phyloP scores from a whole-genome alignment of 2,329 filamentous ascomycete species.

The Tolypocladium amazonense region DNA sequence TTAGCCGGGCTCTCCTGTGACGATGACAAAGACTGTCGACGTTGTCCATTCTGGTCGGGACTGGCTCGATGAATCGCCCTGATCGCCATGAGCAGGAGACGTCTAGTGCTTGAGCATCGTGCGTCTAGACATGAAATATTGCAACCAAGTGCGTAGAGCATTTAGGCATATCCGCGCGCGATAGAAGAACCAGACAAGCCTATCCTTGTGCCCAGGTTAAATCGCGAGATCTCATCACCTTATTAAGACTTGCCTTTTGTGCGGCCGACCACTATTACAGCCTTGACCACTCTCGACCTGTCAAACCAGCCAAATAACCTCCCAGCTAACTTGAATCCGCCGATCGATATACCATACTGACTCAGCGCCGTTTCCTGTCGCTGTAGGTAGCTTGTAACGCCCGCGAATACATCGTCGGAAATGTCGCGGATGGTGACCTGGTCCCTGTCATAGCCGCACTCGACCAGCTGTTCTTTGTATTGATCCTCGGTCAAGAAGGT shows the following conservation, averaged over 20 bases:
- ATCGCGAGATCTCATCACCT: not conserved
- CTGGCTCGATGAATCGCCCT: constrained; percentile 27
- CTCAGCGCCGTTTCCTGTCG: constrained; percentile 20
- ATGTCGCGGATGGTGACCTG: constrained; percentile 36
- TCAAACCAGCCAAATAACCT: constrained; percentile 28
- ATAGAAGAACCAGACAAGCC: not conserved
- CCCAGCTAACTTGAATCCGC: constrained; percentile 23
- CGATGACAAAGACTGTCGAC: constrained; percentile 26
- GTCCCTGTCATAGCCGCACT: constrained; percentile 33
- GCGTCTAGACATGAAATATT: constrained; percentile 22
- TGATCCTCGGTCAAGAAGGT: constrained; percentile 35
- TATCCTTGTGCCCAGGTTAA: not conserved
- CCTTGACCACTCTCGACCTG: constrained; percentile 20
- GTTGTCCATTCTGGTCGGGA: constrained; percentile 35
- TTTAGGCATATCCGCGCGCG: not conserved
- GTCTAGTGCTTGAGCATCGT: constrained; percentile 33
- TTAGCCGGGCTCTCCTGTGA: constrained; percentile 7
- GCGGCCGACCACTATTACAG: constrained; percentile 22
- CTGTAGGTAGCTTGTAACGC: constrained; percentile 32
- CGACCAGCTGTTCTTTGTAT: constrained; percentile 33
- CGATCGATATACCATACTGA: constrained; percentile 24
- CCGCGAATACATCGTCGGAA: constrained; percentile 40
- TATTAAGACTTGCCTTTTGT: not conserved
- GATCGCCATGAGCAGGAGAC: constrained; percentile 29
- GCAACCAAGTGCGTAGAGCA: not conserved